phyloP scores from a whole-genome alignment of 2,329 filamentous ascomycete species.

The Penicillium vulpinum region DNA sequence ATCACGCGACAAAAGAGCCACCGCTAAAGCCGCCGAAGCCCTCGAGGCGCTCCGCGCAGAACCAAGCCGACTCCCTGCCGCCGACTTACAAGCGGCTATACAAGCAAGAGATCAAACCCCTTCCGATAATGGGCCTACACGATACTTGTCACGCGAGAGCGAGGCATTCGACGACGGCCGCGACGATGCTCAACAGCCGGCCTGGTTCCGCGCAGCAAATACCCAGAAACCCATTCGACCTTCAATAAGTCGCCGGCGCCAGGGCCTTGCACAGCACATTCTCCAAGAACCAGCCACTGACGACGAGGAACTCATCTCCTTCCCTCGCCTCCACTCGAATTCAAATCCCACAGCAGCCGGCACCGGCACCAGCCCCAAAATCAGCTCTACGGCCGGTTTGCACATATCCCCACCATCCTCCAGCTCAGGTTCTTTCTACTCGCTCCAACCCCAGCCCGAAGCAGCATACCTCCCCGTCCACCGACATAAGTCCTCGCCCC shows the following conservation, averaged over 20 bases:
- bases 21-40: constrained; percentile 22
- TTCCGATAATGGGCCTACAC: constrained; percentile 11
- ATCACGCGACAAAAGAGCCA: constrained; percentile 34
- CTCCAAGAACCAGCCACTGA: constrained; percentile 75
- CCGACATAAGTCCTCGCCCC: constrained; percentile 39
- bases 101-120: constrained; percentile 6
- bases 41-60: constrained; percentile 17
- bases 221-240: constrained; percentile 22
- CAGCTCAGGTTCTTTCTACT: constrained; percentile 65
- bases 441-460: constrained; percentile 40
- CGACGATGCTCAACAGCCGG: constrained; percentile 11
- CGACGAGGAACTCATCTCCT: constrained; percentile 74
- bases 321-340: constrained; percentile 52
- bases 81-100: constrained; percentile 3
- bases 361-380: constrained; percentile 17
- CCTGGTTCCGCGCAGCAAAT: constrained; percentile 19
- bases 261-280: constrained; percentile 53
- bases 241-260: constrained; percentile 31
- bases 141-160: constrained; percentile 1
- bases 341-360: constrained; percentile 12
- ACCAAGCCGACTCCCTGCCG: constrained; percentile 6
- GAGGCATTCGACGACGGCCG: constrained; percentile 16
- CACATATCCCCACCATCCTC: constrained; percentile 51
- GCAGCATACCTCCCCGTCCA: constrained; percentile 34
- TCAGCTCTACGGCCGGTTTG: constrained; percentile 19